Evolutionary conservation across 371 early-diverging fungal genomes (phyloP), one percentile per base, ranked within the genome.

Genomic region (Rhizopus stolonifer): DNA sequence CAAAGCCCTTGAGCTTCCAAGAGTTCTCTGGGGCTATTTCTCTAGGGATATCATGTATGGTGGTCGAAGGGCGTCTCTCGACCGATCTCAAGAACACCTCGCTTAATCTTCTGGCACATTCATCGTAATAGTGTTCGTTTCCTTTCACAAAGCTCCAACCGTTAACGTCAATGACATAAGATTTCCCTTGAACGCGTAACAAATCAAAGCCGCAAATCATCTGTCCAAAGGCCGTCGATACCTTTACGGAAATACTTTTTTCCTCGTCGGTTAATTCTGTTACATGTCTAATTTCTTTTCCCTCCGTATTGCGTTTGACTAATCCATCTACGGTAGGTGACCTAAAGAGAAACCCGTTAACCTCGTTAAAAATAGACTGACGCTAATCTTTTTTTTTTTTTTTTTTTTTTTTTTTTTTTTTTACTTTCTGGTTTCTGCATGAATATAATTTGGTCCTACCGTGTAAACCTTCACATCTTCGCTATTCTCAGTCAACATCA

Each of bases 111-210:
- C 56, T 57, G 3, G 96, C 89, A 34, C 94, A 93, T 31, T 83
- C 81, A 60, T 92, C 93, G 65, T 96, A 97, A 65, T 99, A 99
- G 19, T 86, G 80, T 21, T 89, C 87, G 61, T 90, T 95, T 53
- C 95, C 96, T 72, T 99, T 99, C 49, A 99, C 99, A 79, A 99
- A 99, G 31, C 94, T 94, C 99, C 99, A 99, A 13, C 99, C 99
- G 58, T 99, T 99, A 42, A 99, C 98, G 66, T 99, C 99, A 61
- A 99, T 96, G 11, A 98, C 95, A 70, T 88, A 92, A 5, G 95
- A 93, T 58, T 82, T 77, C 13, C 95, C 94, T 38, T 71, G 68
- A 1, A 85, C 85, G 9, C 99, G 84, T 46, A 99, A 69, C 22
- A 98, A 67, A 72, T 99, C 99, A 54, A 98, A 89, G 0, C 99